A percentile compares a stretch with the other conserved stretches of the same genome.
These are phyloP conservation scores for Lentinula guzmanii DNA, from an alignment of 768 basidiomycete genomes.

Conservation along the genomic window DNA sequence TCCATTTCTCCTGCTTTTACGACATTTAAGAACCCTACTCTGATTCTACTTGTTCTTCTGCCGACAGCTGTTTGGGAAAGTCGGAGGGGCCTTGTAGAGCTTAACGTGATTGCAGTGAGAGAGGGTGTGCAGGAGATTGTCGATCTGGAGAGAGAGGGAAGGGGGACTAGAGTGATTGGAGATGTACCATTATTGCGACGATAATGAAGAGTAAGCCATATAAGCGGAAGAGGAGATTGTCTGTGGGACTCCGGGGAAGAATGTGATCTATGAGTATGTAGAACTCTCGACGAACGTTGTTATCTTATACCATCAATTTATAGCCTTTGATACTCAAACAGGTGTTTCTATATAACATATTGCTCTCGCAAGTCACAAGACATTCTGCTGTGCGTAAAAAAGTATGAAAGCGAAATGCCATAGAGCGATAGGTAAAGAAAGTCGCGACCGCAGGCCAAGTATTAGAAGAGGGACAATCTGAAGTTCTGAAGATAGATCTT, in stretches of 20 bases:
- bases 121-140: neutral
- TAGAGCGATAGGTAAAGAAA: too few species aligned
- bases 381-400: too few species aligned
- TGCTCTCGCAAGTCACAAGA: too few species aligned
- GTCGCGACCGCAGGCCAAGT: too few species aligned
- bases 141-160: neutral
- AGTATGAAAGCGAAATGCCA: too few species aligned
- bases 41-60: neutral
- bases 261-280: neutral
- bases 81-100: constrained; percentile 1
- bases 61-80: constrained; percentile 1
- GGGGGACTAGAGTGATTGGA: neutral
- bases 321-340: neutral
- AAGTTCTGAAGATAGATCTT: too few species aligned
- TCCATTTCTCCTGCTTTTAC: neutral
- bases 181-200: neutral
- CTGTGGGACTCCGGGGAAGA: too few species aligned
- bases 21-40: neutral
- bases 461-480: too few species aligned
- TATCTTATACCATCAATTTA: neutral
- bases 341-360: too few species aligned
- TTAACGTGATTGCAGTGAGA: constrained; percentile 1
- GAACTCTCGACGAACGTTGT: neutral
- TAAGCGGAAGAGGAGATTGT: too few species aligned
- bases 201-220: too few species aligned